phyloP scores from a whole-genome alignment of 2,329 filamentous ascomycete genomes.

The Coniella lustricola region DNA sequence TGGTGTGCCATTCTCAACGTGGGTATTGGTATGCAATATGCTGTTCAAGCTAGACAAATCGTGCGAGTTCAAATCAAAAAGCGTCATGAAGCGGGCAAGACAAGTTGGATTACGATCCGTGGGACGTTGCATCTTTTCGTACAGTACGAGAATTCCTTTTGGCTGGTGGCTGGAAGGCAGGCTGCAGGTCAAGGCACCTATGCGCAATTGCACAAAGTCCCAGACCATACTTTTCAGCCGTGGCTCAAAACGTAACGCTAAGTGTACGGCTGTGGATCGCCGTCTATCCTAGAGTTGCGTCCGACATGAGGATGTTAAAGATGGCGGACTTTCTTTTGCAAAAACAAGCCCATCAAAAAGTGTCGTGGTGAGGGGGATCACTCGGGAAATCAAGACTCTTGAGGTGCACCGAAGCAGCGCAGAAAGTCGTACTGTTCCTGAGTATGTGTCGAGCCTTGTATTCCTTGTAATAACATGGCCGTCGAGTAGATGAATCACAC shows the following conservation, averaged over 20 bases:
- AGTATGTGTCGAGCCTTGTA: too few relatives aligned
- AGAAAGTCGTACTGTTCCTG: too few relatives aligned
- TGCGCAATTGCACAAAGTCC: background rate
- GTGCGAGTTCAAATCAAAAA: background rate
- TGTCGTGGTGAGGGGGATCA: too few relatives aligned
- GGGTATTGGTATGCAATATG: too few relatives aligned
- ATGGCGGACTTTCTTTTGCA: too few relatives aligned
- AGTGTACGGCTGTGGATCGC: background rate
- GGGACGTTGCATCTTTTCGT: slow-evolving; percentile 2
- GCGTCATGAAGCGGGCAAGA: slow-evolving; percentile 2
- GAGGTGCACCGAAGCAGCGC: too few relatives aligned
- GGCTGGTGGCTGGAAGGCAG: background rate
- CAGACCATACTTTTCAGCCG: background rate
- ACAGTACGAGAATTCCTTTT: background rate
- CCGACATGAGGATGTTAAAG: too few relatives aligned
- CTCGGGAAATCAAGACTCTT: too few relatives aligned
- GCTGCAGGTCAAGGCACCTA: background rate
- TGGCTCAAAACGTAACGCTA: background rate
- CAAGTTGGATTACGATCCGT: slow-evolving; percentile 1
- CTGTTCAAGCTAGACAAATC: background rate
- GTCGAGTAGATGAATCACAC: too few relatives aligned
- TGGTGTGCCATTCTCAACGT: too few relatives aligned
- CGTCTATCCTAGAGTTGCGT: background rate
- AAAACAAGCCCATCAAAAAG: too few relatives aligned
- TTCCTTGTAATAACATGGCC: too few relatives aligned